Evolutionary conservation across 148 eudicot genomes (phyloP).

Genomic region (Linanthus parryae): DNA sequence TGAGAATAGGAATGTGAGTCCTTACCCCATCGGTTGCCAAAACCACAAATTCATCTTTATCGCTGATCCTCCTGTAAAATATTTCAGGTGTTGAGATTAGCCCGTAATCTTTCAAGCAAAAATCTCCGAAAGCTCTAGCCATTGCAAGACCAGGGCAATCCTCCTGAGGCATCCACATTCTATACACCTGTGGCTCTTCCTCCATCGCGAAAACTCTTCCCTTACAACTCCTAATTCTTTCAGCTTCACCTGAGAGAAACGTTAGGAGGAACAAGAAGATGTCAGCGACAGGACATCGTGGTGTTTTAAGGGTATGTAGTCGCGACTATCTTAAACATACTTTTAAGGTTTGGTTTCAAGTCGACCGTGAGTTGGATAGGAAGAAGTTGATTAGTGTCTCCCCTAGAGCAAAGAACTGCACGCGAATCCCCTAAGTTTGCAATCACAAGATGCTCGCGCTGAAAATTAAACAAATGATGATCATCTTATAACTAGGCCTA

Average conservation of each 20-base stretch:
- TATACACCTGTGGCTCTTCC: constrained; percentile 53
- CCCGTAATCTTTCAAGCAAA: constrained; percentile 84
- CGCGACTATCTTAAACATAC: constrained; percentile 13
- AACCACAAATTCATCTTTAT: constrained; percentile 73
- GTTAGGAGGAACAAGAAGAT: not conserved
- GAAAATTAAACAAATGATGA: constrained; percentile 1
- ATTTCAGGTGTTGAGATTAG: constrained; percentile 77
- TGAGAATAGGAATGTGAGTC: not conserved
- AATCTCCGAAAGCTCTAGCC: constrained; percentile 95
- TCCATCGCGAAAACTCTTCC: constrained; percentile 73
- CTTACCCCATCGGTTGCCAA: constrained; percentile 96
- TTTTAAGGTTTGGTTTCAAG: constrained; percentile 63
- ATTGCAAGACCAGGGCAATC: constrained; percentile 90
- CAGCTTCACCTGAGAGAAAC: constrained; percentile 38
- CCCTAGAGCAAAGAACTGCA: constrained; percentile 69
- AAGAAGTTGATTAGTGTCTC: constrained; percentile 34
- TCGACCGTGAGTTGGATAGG: constrained; percentile 76
- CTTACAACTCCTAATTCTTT: constrained; percentile 42
- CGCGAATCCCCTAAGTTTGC: constrained; percentile 91
- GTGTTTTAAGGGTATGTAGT: too few species aligned
- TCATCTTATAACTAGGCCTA: not conserved
- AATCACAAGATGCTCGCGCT: constrained; percentile 63
- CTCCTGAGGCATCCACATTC: constrained; percentile 78
- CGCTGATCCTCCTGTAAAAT: constrained; percentile 48
- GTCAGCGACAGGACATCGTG: not conserved